A percentile compares a stretch with the other conserved stretches of the same genome.
These are phyloP conservation scores for Pestalotiopsis fici DNA, from an alignment of 2,329 filamentous ascomycete genomes.

Conservation along the genomic window DNA sequence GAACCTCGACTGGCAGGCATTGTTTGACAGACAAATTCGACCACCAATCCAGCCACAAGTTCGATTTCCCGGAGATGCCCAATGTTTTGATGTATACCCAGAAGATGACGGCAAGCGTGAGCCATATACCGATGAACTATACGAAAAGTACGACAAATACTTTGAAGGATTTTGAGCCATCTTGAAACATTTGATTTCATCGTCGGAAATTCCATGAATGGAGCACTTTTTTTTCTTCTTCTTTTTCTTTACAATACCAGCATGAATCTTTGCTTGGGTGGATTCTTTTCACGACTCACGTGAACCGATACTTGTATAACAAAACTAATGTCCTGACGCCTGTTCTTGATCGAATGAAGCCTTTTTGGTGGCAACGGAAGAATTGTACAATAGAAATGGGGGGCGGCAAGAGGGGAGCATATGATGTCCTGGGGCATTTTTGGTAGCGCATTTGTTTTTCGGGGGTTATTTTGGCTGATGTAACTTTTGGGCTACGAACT, in stretches of 20 bases:
- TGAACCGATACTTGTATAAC: neutral
- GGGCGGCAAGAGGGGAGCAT: neutral
- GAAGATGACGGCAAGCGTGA: slow-evolving; percentile 69
- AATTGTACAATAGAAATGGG: neutral
- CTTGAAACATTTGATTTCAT: neutral
- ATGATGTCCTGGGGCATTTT: neutral
- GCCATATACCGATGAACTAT: slow-evolving; percentile 69
- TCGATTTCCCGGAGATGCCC: slow-evolving; percentile 70
- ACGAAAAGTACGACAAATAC: slow-evolving; percentile 66
- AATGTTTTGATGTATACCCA: slow-evolving; percentile 84
- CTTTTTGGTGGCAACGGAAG: neutral
- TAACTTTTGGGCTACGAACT: neutral
- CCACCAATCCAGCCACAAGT: slow-evolving; percentile 79
- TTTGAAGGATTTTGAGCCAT: slow-evolving; percentile 67
- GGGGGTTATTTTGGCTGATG: neutral
- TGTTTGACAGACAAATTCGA: slow-evolving; percentile 62
- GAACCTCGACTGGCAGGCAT: slow-evolving; percentile 72
- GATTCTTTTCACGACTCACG: neutral
- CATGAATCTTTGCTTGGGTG: neutral
- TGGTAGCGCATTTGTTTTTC: neutral
- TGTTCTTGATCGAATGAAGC: neutral
- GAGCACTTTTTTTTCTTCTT: neutral
- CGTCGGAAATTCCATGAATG: neutral
- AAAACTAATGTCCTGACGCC: neutral
- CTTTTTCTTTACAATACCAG: neutral